Base-by-base conservation (phyloP, 2,329 filamentous ascomycete genomes). In the Colletotrichum chrysophilum region DNA sequence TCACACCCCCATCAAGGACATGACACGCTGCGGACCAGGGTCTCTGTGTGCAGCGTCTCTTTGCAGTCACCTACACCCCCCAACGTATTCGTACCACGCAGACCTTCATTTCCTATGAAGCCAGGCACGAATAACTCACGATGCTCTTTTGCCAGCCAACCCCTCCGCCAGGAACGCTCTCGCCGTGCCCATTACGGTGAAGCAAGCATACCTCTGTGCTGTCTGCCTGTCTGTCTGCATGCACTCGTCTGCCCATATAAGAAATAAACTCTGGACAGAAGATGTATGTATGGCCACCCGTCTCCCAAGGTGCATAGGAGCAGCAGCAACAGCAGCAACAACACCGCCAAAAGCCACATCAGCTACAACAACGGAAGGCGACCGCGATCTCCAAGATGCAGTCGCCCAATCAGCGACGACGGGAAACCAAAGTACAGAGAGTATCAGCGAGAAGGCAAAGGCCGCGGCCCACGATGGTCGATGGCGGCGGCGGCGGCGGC, bases 381-480 rank as follows among this genome's bases (percentile, higher is more conserved):
- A 64, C 32, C 61, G 34, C 32, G 34, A 64, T 38, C 34, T 24
- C 60, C 60, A 32, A 64, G 60, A 64, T 64, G 12, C 30, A 36
- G 26, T 36, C 14, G 16, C 16, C 34, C 62, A 26, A 30, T 38
- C 21, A 16, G 21, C 16, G 30, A 34, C 32, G 21, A 10, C 61
- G 34, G 34, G 36, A 32, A 43, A 28, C 9, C 12, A 24, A n/a
- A 24, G 3, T 13, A 34, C 30, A n/a, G 30, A 62, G 26, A 65
- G n/a, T 61, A 70, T 52, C 61, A 65, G 72, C 60, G 34, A 71
- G 36, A 32, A 32, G 30, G 43, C 52, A 24, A 43, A 71, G 68
- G 68, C 72, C 68, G 69, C 72, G 72, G 61, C 55, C 72, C 66
- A 62, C 26, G 28, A 62, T 55, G 68, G 70, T 21, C 43, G 43